Conservation (phyloP, 139 green algal species). For the Pleodorina starrii region DNA sequence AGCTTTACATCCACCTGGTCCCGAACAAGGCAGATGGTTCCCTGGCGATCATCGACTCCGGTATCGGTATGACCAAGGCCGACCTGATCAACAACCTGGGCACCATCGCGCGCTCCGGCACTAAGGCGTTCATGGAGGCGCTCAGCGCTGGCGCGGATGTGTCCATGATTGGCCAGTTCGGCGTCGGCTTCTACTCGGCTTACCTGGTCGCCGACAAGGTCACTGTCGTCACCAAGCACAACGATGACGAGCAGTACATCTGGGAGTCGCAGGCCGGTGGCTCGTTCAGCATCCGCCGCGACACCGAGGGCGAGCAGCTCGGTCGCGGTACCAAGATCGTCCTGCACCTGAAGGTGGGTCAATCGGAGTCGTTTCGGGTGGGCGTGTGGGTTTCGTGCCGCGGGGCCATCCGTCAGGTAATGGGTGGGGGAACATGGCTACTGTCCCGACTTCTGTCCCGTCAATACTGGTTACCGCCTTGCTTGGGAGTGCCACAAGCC, state of each 20-base stretch:
- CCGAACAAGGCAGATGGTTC: constrained; percentile 98
- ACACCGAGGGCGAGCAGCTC: constrained; percentile 87
- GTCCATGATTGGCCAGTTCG: constrained; percentile 99
- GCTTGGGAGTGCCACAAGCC: too few relatives aligned
- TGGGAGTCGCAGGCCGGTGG: constrained; percentile 99
- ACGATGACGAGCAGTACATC: constrained; percentile 99
- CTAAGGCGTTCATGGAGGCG: constrained; percentile 99
- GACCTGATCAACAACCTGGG: constrained; percentile 99
- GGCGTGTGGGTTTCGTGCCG: too few relatives aligned
- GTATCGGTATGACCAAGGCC: constrained; percentile 98
- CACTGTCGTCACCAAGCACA: constrained; percentile 97
- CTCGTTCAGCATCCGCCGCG: constrained; percentile 97
- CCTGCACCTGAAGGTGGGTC: constrained; percentile 91
- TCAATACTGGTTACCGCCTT: too few relatives aligned
- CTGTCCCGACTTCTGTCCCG: too few relatives aligned
- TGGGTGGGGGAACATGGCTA: too few relatives aligned
- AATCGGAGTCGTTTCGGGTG: too few relatives aligned
- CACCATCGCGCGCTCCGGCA: constrained; percentile 98
- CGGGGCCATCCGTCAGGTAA: too few relatives aligned
- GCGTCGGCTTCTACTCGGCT: constrained; percentile 99
- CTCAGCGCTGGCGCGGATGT: constrained; percentile 98
- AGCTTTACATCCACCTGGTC: constrained; percentile 97
- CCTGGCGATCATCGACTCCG: constrained; percentile 95
- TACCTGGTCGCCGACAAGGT: constrained; percentile 98
- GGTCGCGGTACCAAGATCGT: constrained; percentile 97